Evolutionary conservation across 495 filamentous ascomycete species (phyloP).

Genomic region (Lepraria neglecta): DNA sequence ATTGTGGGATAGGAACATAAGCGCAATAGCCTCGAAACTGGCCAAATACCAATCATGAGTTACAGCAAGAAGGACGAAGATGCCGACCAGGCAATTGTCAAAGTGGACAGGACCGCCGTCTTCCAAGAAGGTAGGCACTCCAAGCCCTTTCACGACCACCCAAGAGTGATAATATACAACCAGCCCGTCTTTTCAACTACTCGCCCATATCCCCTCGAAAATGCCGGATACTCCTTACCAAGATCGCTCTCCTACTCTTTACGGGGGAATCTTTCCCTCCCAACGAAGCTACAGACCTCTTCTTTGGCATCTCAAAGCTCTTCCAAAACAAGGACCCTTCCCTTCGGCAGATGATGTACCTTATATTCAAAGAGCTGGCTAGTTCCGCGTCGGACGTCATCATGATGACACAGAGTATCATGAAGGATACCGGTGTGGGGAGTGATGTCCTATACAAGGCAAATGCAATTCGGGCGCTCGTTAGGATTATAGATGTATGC

Average conservation of each 20-base stretch:
- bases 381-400: conserved; percentile 98
- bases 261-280: conserved; percentile 95
- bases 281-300: conserved; percentile 95
- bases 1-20: conserved; percentile 10
- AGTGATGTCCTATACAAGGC: conserved; percentile 93
- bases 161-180: conserved; percentile 27
- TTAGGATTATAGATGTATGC: conserved; percentile 92
- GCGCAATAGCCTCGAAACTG: neutral
- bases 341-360: conserved; percentile 97
- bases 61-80: conserved; percentile 99
- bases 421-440: conserved; percentile 97
- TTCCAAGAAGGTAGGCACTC: conserved; percentile 87
- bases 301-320: conserved; percentile 98
- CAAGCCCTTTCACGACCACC: conserved; percentile 6
- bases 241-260: conserved; percentile 93
- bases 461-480: conserved; percentile 94
- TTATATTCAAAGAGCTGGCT: conserved; percentile 94
- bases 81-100: conserved; percentile 84
- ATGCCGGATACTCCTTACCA: conserved; percentile 94
- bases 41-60: conserved; percentile 55
- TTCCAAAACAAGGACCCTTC: conserved; percentile 99
- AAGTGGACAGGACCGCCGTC: conserved; percentile 94
- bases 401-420: conserved; percentile 98
- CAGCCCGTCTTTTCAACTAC: conserved; percentile 95
- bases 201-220: conserved; percentile 89